These are phyloP conservation scores for Chlorophyllum brunneum DNA, from an alignment of 768 basidiomycete species.

Conservation along the genomic window DNA sequence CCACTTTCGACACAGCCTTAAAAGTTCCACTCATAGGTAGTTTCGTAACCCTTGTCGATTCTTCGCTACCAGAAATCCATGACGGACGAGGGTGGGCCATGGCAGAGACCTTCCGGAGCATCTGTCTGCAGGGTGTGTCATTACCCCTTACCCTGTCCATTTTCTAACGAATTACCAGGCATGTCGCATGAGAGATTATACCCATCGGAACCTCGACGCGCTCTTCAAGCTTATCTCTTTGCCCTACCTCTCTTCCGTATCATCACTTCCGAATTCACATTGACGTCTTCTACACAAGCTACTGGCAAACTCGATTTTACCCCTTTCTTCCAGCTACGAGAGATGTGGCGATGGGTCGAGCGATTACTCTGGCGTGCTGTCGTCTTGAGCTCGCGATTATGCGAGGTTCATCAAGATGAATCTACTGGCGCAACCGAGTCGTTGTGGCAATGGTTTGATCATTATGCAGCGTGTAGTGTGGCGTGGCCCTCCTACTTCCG, in stretches of 20 bases:
- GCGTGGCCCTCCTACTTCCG: slow-evolving; percentile 83
- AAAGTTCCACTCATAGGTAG: slow-evolving; percentile 49
- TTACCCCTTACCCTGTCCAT: not conserved
- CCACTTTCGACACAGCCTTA: slow-evolving; percentile 34
- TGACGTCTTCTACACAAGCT: slow-evolving; percentile 24
- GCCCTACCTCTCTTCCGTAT: slow-evolving; percentile 52
- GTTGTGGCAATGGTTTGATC: slow-evolving; percentile 61
- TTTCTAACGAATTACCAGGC: slow-evolving; percentile 38
- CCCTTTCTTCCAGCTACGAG: slow-evolving; percentile 66
- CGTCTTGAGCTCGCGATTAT: slow-evolving; percentile 52
- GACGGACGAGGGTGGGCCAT: slow-evolving; percentile 74
- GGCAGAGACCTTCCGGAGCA: slow-evolving; percentile 68
- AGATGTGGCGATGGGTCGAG: slow-evolving; percentile 86
- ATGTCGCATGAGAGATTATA: slow-evolving; percentile 69
- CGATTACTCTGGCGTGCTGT: slow-evolving; percentile 79
- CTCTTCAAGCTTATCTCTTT: slow-evolving; percentile 53
- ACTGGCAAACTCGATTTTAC: slow-evolving; percentile 40
- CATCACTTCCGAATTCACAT: slow-evolving; percentile 37
- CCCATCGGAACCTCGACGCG: slow-evolving; percentile 42
- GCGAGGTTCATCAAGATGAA: slow-evolving; percentile 32
- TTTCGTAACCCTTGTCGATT: slow-evolving; percentile 37
- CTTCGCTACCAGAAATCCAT: slow-evolving; percentile 48
- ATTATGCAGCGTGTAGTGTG: slow-evolving; percentile 56
- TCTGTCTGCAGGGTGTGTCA: slow-evolving; percentile 70
- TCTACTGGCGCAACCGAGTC: slow-evolving; percentile 23